Evolutionary conservation across 164 flowering plant genomes (phyloP), one percentile per base, ranked within the genome.

Genomic region (Tetrastigma voinierianum): DNA sequence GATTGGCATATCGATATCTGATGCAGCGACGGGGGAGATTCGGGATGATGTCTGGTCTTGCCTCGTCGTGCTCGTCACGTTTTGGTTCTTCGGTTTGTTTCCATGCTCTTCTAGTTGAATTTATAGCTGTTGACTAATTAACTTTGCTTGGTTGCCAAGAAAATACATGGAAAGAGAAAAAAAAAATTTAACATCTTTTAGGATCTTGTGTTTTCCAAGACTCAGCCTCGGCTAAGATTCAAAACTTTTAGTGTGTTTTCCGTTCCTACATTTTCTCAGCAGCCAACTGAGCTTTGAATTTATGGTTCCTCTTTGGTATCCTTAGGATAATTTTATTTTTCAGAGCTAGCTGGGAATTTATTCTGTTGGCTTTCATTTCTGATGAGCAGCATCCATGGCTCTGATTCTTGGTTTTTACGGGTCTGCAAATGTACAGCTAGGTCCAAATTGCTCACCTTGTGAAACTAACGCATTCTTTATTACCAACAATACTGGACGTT

Each of bases 51-150:
- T 78, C 9, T 83, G 85, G 82, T 84, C 84, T 1, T 86, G 86
- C 71, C 61, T 82, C 32, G 65, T 78, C 20, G 82, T 84, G 43
- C 77, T 81, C 9, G 63, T 78, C 24, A 79, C 87, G 2, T 86
- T 88, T 61, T 88, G 90, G 83, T 75, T 85, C 74, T 81, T 85
- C 51, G 90, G 93, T 88, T 61, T 12, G 78, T 77, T 23, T 54
- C 58, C 40, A 32, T 32, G 8, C 40, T 32, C 40, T 32, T 32
- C 7, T 32, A 32, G 40, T 32, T 32, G 40, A 32, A 2, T 7
- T 53, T 20, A 15, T 57, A 14, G 21, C 51, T 4, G 67, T 60
- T 23, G 9, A 10, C 40, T 44, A 9, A 11, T n/a, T 43, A 55
- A 9, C 51, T n/a, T 1, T 5, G 53, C 14, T 8, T 59, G 46